phyloP scores from a whole-genome alignment of 805 yeast genomes.

The Candida ponderosae region DNA sequence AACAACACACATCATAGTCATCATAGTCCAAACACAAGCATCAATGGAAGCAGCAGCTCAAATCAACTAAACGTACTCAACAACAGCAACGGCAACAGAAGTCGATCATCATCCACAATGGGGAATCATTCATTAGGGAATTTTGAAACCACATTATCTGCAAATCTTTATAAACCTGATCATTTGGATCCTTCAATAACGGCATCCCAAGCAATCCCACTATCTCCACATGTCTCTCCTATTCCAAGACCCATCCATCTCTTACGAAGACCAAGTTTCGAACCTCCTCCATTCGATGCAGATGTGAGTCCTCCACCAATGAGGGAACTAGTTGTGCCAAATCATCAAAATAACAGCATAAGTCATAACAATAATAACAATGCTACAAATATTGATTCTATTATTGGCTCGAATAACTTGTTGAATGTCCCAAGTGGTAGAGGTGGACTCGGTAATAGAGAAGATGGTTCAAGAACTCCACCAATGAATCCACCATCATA shows the following conservation, averaged over 20 bases:
- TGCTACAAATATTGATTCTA: constrained; percentile 1
- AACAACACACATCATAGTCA: constrained; percentile 1
- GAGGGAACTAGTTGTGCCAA: constrained; percentile 1
- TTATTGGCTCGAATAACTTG: not conserved
- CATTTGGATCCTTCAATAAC: constrained; percentile 34
- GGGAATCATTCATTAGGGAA: constrained; percentile 20
- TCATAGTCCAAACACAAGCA: constrained; percentile 1
- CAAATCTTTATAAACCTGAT: constrained; percentile 51
- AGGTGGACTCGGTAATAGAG: constrained; percentile 4
- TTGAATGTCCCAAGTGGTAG: constrained; percentile 1
- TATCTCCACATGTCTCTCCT: constrained; percentile 40
- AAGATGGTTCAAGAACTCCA: constrained; percentile 11
- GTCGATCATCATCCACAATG: constrained; percentile 27
- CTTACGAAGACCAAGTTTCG: constrained; percentile 44
- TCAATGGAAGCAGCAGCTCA: constrained; percentile 1
- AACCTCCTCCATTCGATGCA: constrained; percentile 59
- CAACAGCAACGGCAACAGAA: constrained; percentile 21
- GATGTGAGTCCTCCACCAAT: constrained; percentile 30
- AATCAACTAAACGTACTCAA: constrained; percentile 17
- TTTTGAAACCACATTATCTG: constrained; percentile 26
- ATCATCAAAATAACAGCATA: too few species aligned
- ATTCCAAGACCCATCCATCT: constrained; percentile 46
- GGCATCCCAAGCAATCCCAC: constrained; percentile 62
- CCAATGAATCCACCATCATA: constrained; percentile 29
- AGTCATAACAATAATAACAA: constrained; percentile 1